A percentile compares a stretch with the other conserved stretches of the same genome.
Conservation (phyloP, 2,329 filamentous ascomycete species). For the Aspergillus pseudotamarii region DNA sequence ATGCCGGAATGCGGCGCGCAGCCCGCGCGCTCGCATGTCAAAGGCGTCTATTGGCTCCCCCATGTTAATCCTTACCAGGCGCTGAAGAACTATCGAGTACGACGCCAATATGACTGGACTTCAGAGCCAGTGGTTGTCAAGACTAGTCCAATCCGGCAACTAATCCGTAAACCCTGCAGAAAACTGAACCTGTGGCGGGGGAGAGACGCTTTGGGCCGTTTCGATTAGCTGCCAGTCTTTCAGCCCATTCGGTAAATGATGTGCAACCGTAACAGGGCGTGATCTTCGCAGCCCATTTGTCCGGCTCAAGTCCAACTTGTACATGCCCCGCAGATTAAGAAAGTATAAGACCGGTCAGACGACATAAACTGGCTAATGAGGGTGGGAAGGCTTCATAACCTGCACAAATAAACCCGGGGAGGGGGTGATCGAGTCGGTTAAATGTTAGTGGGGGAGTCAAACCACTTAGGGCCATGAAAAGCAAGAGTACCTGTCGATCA, state of each 20-base stretch:
- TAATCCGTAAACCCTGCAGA: background rate
- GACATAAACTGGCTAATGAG: background rate
- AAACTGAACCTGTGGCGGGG: background rate
- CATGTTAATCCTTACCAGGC: background rate
- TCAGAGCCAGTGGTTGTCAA: background rate
- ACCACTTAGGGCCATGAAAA: background rate
- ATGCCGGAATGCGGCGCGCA: background rate
- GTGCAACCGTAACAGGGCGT: background rate
- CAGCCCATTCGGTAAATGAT: background rate
- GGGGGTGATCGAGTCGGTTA: background rate
- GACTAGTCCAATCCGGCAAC: background rate
- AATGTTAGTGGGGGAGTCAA: background rate
- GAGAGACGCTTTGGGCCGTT: background rate
- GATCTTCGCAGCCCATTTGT: background rate
- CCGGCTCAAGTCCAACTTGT: background rate
- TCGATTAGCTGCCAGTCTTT: background rate
- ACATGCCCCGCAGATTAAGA: background rate
- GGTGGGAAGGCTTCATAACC: background rate
- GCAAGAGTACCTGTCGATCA: background rate
- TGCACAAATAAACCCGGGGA: background rate
- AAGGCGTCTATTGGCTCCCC: background rate
- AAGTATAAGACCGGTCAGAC: background rate
- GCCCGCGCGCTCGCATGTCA: background rate
- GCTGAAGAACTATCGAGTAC: background rate
- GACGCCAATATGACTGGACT: background rate